These are phyloP conservation scores for Piloderma croceum DNA, from an alignment of 768 basidiomycete species.

Conservation along the genomic window DNA sequence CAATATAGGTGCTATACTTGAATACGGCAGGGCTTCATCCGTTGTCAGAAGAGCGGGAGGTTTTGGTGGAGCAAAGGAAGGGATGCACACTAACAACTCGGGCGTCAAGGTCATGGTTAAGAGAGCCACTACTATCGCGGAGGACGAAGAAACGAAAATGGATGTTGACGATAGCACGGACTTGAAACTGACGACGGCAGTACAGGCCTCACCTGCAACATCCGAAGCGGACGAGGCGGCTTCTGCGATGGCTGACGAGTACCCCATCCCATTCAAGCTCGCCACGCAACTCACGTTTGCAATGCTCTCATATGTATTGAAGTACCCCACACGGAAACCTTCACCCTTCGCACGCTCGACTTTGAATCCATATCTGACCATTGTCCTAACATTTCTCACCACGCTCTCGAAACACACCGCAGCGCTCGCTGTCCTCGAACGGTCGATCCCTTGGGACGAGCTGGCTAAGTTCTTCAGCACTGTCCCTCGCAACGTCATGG, in stretches of 20 bases:
- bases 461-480: slow-evolving; percentile 60
- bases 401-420: slow-evolving; percentile 64
- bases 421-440: slow-evolving; percentile 60
- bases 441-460: slow-evolving; percentile 78
- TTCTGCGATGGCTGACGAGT: slow-evolving; percentile 33
- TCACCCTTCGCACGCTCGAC: slow-evolving; percentile 49
- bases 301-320: slow-evolving; percentile 69
- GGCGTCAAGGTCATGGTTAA: slow-evolving; percentile 49
- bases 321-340: slow-evolving; percentile 53
- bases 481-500: slow-evolving; percentile 51
- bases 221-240: slow-evolving; percentile 23
- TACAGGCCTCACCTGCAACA: slow-evolving; percentile 24
- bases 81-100: slow-evolving; percentile 20
- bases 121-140: slow-evolving; percentile 33
- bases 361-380: slow-evolving; percentile 82
- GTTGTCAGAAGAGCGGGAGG: slow-evolving; percentile 62
- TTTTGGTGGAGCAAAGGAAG: slow-evolving; percentile 34
- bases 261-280: slow-evolving; percentile 62
- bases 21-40: slow-evolving; percentile 78
- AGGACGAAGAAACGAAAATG: slow-evolving; percentile 52
- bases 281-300: slow-evolving; percentile 76
- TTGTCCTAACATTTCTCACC: slow-evolving; percentile 83
- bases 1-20: slow-evolving; percentile 76
- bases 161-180: slow-evolving; percentile 55
- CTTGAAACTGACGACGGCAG: slow-evolving; percentile 14